Base-by-base conservation (phyloP, 2,329 filamentous ascomycete species). In the Cytospora mali region DNA sequence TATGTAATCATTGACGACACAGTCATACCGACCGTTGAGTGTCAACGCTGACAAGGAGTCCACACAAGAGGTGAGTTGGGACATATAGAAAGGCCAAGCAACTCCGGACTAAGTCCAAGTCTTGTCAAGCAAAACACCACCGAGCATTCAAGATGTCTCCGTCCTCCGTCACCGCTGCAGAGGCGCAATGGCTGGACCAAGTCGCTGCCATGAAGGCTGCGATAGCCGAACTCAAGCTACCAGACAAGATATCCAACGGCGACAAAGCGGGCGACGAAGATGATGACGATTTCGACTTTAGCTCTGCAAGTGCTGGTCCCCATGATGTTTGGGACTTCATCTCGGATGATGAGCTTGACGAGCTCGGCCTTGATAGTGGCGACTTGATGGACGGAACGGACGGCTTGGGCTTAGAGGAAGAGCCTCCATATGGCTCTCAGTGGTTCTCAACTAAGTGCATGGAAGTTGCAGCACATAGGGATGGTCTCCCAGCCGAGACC, bases 281-380 rank as follows among this genome's bases (percentile, higher is more conserved):
- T 35, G 80, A 84, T 31, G 80, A 81, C 29, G 80, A 80, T 14
- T 80, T 81, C 62, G 79, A 77, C 14, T 81, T 81, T 66, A 81
- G 79, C 1, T 84, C 82, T 2, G 25, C 28, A 13, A 85, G 85
- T 6, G 86, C 84, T 50, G 86, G 84, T 21, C 85, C 86, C 6
- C 90, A 94, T 63, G 93, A 97, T 75, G 88, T 97, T 11, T 97
- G 94, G 94, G 93, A 97, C 73, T 87, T 96, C 63, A 92, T 96
- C 71, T 92, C 88, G 64, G 89, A 93, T 70, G 89, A 87, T 69
- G 90, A 91, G 66, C 77, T 86, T 31, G 84, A 88, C 54, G 83
- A 84, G 28, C 76, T 80, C 46, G 67, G 80, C 73, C 65, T 81
- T 72, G 67, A 83, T 76, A 65, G 79, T 79, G 31, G 75, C 70